A percentile compares a stretch with the other conserved stretches of the same genome.
Conservation (phyloP, 2,329 filamentous ascomycete genomes). For the Apiospora koreana region DNA sequence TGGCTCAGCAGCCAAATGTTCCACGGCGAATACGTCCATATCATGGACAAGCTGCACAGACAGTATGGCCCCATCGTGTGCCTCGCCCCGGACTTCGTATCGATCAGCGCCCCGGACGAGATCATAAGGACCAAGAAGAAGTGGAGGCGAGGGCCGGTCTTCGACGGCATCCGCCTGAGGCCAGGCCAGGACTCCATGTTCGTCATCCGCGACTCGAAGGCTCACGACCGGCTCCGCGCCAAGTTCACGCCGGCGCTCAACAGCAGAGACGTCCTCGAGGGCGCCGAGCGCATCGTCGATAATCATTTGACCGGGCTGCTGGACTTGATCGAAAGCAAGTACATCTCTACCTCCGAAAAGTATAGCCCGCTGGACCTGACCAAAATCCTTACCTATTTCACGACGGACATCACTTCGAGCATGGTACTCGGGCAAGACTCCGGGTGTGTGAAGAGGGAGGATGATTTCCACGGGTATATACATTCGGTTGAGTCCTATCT, state of each 20-base stretch:
- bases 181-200: slow-evolving; percentile 1
- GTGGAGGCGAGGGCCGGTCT: not conserved
- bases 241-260: slow-evolving; percentile 1
- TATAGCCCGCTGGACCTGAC: not conserved
- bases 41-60: not conserved
- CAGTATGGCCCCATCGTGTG: not conserved
- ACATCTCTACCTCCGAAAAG: not conserved
- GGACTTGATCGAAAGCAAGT: not conserved
- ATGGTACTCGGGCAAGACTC: not conserved
- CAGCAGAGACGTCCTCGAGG: not conserved
- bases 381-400: not conserved
- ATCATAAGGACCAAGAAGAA: not conserved
- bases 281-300: not conserved
- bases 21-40: not conserved
- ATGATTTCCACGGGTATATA: slow-evolving; percentile 2
- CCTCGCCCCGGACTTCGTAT: not conserved
- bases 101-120: not conserved
- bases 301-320: not conserved
- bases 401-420: not conserved
- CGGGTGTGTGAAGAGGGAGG: not conserved
- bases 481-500: not conserved
- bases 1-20: not conserved
- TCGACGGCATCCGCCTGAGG: not conserved
- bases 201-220: not conserved
- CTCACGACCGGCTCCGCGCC: not conserved